Conservation (phyloP, 371 early-diverging fungal species). For the Mucor lusitanicus region DNA sequence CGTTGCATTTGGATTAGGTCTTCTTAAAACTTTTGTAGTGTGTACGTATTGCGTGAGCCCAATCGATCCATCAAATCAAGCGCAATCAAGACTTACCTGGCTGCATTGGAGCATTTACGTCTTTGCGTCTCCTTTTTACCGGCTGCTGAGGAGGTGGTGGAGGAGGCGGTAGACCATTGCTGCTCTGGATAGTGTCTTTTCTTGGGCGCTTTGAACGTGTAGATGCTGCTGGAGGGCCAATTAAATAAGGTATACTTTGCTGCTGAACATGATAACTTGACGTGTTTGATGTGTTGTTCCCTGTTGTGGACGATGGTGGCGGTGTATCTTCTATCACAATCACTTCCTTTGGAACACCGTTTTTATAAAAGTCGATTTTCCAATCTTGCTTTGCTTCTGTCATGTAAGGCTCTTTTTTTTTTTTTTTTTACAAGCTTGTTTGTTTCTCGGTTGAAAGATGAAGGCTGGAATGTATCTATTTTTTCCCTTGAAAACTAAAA, state of each 20-base stretch:
- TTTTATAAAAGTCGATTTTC: slow-evolving; percentile 57
- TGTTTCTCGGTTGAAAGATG: not conserved
- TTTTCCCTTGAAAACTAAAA: not conserved
- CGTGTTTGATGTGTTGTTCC: not conserved
- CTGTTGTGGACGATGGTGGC: slow-evolving; percentile 32
- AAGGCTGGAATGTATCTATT: not conserved
- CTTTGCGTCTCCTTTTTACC: slow-evolving; percentile 19
- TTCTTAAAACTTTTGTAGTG: slow-evolving; percentile 1
- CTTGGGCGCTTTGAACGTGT: slow-evolving; percentile 34
- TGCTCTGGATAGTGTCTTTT: slow-evolving; percentile 5
- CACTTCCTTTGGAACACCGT: slow-evolving; percentile 59
- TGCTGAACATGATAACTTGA: slow-evolving; percentile 16
- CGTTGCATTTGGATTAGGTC: slow-evolving; percentile 1
- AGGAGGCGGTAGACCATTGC: not conserved
- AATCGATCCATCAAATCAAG: not conserved
- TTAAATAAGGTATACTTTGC: slow-evolving; percentile 10
- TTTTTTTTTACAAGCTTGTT: not conserved
- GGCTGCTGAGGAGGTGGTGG: slow-evolving; percentile 2
- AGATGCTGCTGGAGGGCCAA: slow-evolving; percentile 30
- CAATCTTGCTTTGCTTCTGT: slow-evolving; percentile 36
- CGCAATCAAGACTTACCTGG: not conserved
- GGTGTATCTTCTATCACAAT: slow-evolving; percentile 65
- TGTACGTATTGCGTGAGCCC: not conserved
- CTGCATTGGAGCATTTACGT: slow-evolving; percentile 2
- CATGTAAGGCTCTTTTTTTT: not conserved